These are phyloP conservation scores for Irpex sp. DNA, from an alignment of 1,284 basidiomycete species.

Conservation along the genomic window DNA sequence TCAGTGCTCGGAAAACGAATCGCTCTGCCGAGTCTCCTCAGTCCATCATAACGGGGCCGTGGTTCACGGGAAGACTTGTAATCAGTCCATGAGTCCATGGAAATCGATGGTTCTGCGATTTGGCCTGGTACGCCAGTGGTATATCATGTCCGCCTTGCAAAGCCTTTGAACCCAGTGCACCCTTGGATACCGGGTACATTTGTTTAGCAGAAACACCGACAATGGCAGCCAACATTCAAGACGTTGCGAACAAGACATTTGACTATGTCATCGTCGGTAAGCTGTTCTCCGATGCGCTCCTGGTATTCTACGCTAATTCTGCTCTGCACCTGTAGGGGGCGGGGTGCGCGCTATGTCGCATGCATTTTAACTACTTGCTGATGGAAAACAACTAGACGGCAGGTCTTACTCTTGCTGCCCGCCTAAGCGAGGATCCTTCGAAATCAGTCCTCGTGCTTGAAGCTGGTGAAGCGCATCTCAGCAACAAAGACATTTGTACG, in stretches of 20 bases:
- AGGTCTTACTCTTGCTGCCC: constrained; percentile 31
- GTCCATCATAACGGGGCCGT: too few species aligned
- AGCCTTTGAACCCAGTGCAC: not conserved
- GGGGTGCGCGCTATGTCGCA: constrained; percentile 4
- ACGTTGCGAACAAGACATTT: constrained; percentile 10
- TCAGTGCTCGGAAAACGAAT: too few species aligned
- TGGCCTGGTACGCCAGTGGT: too few species aligned
- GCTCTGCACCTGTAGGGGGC: constrained; percentile 18
- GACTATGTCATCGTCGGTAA: constrained; percentile 16
- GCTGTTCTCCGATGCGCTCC: not conserved
- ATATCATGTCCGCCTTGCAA: too few species aligned
- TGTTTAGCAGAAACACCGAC: not conserved
- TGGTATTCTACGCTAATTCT: not conserved
- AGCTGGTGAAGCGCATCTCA: constrained; percentile 41
- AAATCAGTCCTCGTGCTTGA: constrained; percentile 45
- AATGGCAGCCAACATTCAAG: not conserved
- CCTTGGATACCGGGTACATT: not conserved
- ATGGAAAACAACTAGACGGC: constrained; percentile 18
- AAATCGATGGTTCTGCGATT: too few species aligned
- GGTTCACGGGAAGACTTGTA: too few species aligned
- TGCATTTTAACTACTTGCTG: not conserved
- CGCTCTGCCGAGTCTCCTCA: too few species aligned
- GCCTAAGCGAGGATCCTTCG: constrained; percentile 31
- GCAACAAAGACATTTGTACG: constrained; percentile 39
- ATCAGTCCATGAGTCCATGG: too few species aligned